A percentile compares a stretch with the other conserved stretches of the same genome.
Conservation (phyloP, 192 early-diverging fungal genomes). For the Jimgerdemannia flammicorona region DNA sequence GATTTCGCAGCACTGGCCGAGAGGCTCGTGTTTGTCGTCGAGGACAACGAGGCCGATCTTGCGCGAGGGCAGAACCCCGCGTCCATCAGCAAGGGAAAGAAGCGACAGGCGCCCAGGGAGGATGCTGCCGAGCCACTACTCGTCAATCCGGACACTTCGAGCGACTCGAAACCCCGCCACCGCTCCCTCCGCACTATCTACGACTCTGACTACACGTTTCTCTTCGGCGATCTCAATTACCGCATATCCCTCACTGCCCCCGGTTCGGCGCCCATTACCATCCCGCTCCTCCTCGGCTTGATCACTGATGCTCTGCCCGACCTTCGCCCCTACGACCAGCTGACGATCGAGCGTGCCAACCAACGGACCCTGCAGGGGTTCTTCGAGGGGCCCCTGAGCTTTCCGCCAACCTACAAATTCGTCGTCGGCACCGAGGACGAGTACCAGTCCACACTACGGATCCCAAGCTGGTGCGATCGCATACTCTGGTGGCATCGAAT, state of each 20-base stretch:
- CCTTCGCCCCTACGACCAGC: conserved; percentile 31
- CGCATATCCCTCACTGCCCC: conserved; percentile 27
- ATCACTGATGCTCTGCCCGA: conserved; percentile 15
- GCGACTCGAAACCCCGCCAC: background rate
- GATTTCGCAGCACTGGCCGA: conserved; percentile 27
- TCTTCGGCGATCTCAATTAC: conserved; percentile 35
- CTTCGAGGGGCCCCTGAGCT: conserved; percentile 28
- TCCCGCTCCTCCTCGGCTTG: conserved; percentile 26
- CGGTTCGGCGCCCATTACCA: conserved; percentile 13
- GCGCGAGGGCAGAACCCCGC: background rate
- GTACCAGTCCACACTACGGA: conserved; percentile 22
- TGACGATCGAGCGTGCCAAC: conserved; percentile 31
- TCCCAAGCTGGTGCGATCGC: conserved; percentile 33
- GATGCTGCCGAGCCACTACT: background rate
- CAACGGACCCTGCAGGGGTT: conserved; percentile 24
- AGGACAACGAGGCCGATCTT: background rate
- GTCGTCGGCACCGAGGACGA: conserved; percentile 17
- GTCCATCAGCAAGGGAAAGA: background rate
- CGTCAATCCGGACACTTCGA: background rate
- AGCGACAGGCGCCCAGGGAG: background rate
- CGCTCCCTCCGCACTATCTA: conserved; percentile 15
- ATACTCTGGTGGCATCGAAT: conserved; percentile 16
- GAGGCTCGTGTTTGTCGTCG: conserved; percentile 25
- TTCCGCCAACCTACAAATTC: conserved; percentile 37
- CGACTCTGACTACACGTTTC: conserved; percentile 31